A percentile compares a stretch with the other conserved stretches of the same genome.
Evolutionary conservation across 306 rosid genomes (phyloP).

Genomic region (Albizia julibrissin): DNA sequence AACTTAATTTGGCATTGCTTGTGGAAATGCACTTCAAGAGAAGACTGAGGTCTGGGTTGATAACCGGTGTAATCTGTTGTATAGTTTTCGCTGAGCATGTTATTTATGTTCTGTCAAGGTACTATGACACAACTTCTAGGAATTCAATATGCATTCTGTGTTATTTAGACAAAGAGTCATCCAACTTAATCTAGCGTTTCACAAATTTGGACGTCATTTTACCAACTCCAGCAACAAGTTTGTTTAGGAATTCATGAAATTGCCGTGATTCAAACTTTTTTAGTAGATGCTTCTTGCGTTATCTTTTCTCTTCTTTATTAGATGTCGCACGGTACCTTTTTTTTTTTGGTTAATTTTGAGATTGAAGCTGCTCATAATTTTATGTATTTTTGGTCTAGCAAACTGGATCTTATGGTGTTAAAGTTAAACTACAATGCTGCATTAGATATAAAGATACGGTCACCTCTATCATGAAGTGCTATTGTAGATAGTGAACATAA

Average conservation of each 20-base stretch:
- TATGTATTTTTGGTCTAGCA: conserved; percentile 17
- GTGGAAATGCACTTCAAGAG: conserved; percentile 8
- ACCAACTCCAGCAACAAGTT: conserved; percentile 2
- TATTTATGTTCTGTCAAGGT: background rate
- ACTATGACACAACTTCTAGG: background rate
- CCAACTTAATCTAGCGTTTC: background rate
- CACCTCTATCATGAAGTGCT: conserved; percentile 7
- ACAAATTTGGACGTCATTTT: background rate
- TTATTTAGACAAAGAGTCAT: background rate
- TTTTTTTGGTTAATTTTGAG: background rate
- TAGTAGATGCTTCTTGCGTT: background rate
- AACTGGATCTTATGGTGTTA: conserved; percentile 16
- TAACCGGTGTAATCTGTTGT: conserved; percentile 22
- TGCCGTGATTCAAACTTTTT: background rate
- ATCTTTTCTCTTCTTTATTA: background rate
- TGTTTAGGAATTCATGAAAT: background rate
- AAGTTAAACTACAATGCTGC: background rate
- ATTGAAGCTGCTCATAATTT: conserved; percentile 18
- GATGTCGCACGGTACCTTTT: background rate
- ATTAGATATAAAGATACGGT: conserved; percentile 5
- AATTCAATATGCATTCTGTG: background rate
- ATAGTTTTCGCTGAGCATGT: background rate
- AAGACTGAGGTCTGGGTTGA: background rate
- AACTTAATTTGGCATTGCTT: background rate
- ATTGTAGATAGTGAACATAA: background rate